Conservation (phyloP, 345 rosid genomes). For the Eucalyptus sp. region DNA sequence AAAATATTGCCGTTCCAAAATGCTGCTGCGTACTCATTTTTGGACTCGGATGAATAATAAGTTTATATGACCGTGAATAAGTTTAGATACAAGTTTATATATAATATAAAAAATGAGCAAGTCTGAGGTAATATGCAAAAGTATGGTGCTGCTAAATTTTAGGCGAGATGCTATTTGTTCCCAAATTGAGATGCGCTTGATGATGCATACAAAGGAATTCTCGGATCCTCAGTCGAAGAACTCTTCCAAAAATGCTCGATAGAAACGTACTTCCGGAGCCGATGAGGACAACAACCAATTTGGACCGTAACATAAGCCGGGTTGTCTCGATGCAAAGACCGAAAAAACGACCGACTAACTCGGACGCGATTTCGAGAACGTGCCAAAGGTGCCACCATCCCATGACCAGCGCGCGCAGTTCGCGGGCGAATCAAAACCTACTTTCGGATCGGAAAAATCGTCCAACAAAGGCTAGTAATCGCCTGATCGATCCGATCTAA, state of each 20-base stretch:
- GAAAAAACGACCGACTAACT: background rate
- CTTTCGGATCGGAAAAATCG: background rate
- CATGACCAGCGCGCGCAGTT: background rate
- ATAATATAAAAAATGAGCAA: background rate
- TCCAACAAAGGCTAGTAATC: background rate
- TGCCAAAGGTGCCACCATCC: background rate
- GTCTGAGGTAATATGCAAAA: background rate
- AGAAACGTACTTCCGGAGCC: background rate
- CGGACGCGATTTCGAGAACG: background rate
- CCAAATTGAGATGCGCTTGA: background rate
- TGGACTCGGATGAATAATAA: background rate
- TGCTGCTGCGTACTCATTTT: background rate
- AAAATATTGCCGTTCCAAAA: background rate
- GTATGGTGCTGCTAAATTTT: background rate
- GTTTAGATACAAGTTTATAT: no score
- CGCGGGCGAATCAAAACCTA: background rate
- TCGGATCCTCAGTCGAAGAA: no score
- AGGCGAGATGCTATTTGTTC: background rate
- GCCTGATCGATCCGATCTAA: background rate
- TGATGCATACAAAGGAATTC: background rate
- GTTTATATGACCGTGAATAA: background rate
- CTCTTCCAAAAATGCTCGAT: background rate
- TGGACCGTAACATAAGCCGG: background rate
- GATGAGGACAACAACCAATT: background rate
- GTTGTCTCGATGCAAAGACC: background rate